A percentile compares a stretch with the other conserved stretches of the same genome.
Evolutionary conservation across 768 basidiomycete species (phyloP).

Genomic region (Suillus tomentosus): DNA sequence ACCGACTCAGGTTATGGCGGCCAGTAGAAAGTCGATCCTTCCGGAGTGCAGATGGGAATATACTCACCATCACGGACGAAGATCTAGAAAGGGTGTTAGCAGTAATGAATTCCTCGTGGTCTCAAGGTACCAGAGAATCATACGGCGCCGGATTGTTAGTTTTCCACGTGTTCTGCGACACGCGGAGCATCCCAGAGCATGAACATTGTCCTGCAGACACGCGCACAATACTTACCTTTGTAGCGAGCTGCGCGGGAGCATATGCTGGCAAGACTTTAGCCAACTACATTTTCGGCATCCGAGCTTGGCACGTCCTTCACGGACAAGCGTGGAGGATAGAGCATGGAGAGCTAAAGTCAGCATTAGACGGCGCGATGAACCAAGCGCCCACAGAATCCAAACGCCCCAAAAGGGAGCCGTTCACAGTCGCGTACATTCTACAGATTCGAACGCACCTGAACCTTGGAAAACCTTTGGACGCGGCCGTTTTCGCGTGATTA

Average conservation of each 20-base stretch:
- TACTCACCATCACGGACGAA: neutral
- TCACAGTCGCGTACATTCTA: neutral
- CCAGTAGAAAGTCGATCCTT: neutral
- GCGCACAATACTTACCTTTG: conserved; percentile 31
- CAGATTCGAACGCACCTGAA: neutral
- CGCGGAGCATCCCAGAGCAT: conserved; percentile 11
- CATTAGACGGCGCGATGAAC: neutral
- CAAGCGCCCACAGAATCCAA: neutral
- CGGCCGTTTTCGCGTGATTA: conserved; percentile 24
- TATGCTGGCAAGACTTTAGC: conserved; percentile 25
- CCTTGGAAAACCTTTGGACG: neutral
- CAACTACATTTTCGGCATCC: conserved; percentile 21
- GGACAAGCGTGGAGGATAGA: neutral
- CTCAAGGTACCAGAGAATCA: conserved; percentile 29
- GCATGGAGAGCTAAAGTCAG: neutral
- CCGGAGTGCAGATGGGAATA: neutral
- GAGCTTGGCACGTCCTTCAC: conserved; percentile 22
- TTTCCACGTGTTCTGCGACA: conserved; percentile 45
- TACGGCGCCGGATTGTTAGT: conserved; percentile 43
- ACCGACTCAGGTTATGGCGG: neutral
- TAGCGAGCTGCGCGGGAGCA: conserved; percentile 30
- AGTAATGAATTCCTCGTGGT: conserved; percentile 28
- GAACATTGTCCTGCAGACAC: conserved; percentile 27
- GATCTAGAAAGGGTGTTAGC: neutral
- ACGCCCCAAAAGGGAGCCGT: neutral